Evolutionary conservation across 2,329 filamentous ascomycete genomes (phyloP).

Genomic region (Arthrobotrys pseudoclavata): DNA sequence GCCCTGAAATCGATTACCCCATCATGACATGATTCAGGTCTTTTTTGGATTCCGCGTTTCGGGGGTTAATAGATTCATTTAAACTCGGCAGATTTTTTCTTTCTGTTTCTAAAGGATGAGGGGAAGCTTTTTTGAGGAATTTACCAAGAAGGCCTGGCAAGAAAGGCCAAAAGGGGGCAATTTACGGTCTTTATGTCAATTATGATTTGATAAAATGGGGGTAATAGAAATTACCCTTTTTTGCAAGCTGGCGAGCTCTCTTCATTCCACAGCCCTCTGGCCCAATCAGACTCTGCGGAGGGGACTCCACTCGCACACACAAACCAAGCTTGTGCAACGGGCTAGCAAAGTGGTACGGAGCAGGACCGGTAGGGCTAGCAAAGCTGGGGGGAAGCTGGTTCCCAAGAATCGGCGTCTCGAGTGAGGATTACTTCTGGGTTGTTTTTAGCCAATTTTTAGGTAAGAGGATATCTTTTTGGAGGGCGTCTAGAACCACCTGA

Average conservation of each 20-base stretch:
- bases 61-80: constrained; percentile 23
- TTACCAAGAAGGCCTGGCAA: constrained; percentile 46
- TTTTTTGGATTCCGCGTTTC: constrained; percentile 35
- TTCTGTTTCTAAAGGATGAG: constrained; percentile 4
- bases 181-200: constrained; percentile 54
- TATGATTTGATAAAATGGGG: constrained; percentile 60
- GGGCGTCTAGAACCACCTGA: constrained; percentile 51
- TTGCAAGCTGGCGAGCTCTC: constrained; percentile 42
- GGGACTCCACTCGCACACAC: constrained; percentile 27
- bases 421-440: constrained; percentile 24
- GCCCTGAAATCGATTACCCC: constrained; percentile 31
- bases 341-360: constrained; percentile 11
- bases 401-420: constrained; percentile 59
- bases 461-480: constrained; percentile 43
- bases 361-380: constrained; percentile 2
- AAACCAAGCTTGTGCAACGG: not conserved
- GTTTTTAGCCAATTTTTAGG: constrained; percentile 59
- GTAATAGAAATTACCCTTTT: constrained; percentile 50
- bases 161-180: constrained; percentile 45
- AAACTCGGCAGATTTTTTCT: constrained; percentile 24
- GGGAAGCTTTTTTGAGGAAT: constrained; percentile 28
- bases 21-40: constrained; percentile 31
- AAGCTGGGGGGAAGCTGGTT: constrained; percentile 15
- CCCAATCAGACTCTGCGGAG: constrained; percentile 53
- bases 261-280: constrained; percentile 23